Evolutionary conservation across 345 rosid species (phyloP).

Genomic region (Jatropha curcas): DNA sequence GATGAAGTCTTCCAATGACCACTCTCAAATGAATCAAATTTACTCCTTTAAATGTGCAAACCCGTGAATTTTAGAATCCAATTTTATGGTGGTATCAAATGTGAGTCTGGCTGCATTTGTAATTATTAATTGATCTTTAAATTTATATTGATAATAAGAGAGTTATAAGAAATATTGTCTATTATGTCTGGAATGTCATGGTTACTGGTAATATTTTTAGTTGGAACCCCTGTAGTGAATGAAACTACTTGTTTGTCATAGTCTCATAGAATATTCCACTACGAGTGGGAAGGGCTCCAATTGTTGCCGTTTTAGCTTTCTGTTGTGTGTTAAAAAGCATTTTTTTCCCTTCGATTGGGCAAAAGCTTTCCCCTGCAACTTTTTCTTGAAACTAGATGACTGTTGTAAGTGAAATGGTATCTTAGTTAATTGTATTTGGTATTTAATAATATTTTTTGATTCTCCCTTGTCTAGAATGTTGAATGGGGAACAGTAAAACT

Average conservation of each 20-base stretch:
- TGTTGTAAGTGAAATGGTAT: background rate
- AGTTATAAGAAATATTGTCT: background rate
- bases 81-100: background rate
- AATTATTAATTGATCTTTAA: background rate
- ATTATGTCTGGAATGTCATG: background rate
- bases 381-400: background rate
- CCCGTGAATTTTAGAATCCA: background rate
- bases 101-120: background rate
- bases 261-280: background rate
- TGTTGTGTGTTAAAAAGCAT: background rate
- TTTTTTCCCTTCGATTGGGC: background rate
- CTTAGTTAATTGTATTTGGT: background rate
- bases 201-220: background rate
- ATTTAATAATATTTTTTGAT: background rate
- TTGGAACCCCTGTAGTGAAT: background rate
- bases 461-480: slow-evolving; percentile 54
- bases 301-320: background rate
- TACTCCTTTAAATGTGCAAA: background rate
- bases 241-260: background rate
- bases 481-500: slow-evolving; percentile 74
- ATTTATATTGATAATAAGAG: background rate
- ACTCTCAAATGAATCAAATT: background rate
- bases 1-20: background rate
- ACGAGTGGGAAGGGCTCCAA: background rate
- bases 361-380: background rate